Evolutionary conservation across 371 early-diverging fungal genomes (phyloP).

Genomic region (Basidiobolus meristosporus): DNA sequence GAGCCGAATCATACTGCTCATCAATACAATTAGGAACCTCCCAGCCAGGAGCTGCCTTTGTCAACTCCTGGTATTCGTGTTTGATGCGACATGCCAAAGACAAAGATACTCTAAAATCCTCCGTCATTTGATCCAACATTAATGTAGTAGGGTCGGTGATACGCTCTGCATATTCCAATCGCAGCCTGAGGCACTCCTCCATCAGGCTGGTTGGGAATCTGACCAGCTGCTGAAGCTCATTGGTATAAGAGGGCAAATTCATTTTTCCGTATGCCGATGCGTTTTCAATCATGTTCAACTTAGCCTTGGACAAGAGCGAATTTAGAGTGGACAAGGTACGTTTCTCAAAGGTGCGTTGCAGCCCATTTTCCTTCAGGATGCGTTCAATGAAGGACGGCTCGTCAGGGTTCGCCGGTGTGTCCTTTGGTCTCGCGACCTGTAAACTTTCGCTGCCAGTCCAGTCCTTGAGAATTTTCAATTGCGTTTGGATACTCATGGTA

Average conservation of each 20-base stretch:
- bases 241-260: constrained; percentile 42
- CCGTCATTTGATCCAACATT: constrained; percentile 63
- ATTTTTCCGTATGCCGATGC: constrained; percentile 34
- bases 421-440: constrained; percentile 8
- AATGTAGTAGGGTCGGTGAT: constrained; percentile 43
- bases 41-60: constrained; percentile 48
- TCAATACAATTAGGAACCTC: constrained; percentile 33
- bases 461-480: constrained; percentile 46
- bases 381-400: constrained; percentile 66
- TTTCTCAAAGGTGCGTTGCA: constrained; percentile 60
- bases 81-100: constrained; percentile 50
- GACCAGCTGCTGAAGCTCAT: constrained; percentile 45
- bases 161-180: constrained; percentile 51
- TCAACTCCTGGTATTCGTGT: constrained; percentile 38
- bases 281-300: constrained; percentile 43
- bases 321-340: constrained; percentile 38
- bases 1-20: constrained; percentile 40
- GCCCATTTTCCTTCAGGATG: constrained; percentile 60
- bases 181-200: constrained; percentile 54
- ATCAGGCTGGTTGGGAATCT: constrained; percentile 58
- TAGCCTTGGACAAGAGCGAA: constrained; percentile 28
- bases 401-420: constrained; percentile 6
- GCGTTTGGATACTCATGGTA: constrained; percentile 45
- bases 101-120: constrained; percentile 56
- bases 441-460: constrained; percentile 70